These are phyloP conservation scores for Lichtheimia corymbifera DNA, from an alignment of 371 early-diverging fungal genomes.

Conservation along the genomic window DNA sequence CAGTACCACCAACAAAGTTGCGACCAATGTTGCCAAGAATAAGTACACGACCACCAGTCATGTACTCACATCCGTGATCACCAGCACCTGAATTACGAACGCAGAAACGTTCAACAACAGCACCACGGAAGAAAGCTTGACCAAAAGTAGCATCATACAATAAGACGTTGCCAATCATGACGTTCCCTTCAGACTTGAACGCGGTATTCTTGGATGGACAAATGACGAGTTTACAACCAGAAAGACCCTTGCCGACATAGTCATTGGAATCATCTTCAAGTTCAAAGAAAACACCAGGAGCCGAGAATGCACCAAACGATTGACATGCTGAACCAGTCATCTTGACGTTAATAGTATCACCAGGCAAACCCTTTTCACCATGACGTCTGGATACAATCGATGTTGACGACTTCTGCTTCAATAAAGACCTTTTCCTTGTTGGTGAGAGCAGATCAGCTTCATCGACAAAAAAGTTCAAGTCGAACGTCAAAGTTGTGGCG, in stretches of 20 bases:
- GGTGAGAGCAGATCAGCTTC: conserved; percentile 74
- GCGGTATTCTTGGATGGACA: conserved; percentile 80
- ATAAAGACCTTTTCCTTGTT: conserved; percentile 63
- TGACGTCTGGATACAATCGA: conserved; percentile 82
- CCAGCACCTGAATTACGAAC: conserved; percentile 98
- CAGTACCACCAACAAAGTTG: conserved; percentile 94
- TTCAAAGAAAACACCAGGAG: conserved; percentile 87
- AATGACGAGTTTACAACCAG: conserved; percentile 86
- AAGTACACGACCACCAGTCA: conserved; percentile 92
- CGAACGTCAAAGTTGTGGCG: conserved; percentile 85
- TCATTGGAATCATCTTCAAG: conserved; percentile 97
- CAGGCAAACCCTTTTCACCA: conserved; percentile 86
- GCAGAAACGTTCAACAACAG: conserved; percentile 96
- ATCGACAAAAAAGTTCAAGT: conserved; percentile 65
- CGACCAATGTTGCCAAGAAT: conserved; percentile 84
- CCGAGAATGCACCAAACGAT: conserved; percentile 93
- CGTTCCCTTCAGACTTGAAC: conserved; percentile 85
- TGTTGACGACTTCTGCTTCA: conserved; percentile 84
- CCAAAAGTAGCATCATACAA: conserved; percentile 96
- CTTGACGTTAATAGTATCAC: conserved; percentile 82
- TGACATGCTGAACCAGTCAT: conserved; percentile 96
- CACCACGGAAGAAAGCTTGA: conserved; percentile 88
- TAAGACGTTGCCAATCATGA: conserved; percentile 96
- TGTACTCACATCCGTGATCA: conserved; percentile 98
- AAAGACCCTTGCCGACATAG: conserved; percentile 97